Conservation (phyloP, 495 filamentous ascomycete species). For the Lasiosphaeria miniovina region DNA sequence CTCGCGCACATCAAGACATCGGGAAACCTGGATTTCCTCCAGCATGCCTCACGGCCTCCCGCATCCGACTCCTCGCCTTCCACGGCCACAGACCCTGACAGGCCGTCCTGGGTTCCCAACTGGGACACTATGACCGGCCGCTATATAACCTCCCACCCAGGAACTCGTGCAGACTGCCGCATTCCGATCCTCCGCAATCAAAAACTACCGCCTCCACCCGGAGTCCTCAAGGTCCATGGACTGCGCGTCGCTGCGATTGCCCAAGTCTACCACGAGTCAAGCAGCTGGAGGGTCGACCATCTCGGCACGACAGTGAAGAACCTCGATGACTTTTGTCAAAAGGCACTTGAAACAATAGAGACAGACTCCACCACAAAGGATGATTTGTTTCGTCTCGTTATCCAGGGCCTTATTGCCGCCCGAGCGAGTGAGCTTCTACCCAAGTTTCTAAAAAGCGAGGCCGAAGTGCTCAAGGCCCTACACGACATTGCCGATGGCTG, state of each 20-base stretch:
- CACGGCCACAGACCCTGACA: not conserved
- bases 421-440: not conserved
- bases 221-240: not conserved
- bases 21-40: not conserved
- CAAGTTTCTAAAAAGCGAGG: not conserved
- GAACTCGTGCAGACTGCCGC: not conserved
- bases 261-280: not conserved
- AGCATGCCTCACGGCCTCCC: not conserved
- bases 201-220: not conserved
- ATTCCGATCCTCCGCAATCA: not conserved
- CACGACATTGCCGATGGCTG: not conserved
- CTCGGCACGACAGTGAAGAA: not conserved
- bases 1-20: not conserved
- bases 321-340: not conserved
- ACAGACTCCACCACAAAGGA: not conserved
- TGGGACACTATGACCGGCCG: not conserved
- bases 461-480: not conserved
- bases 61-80: not conserved
- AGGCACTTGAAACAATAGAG: not conserved
- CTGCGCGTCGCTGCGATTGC: not conserved
- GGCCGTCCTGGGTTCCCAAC: constrained; percentile 1
- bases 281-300: not conserved
- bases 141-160: not conserved
- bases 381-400: not conserved
- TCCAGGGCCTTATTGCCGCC: not conserved